phyloP scores from a whole-genome alignment of 208 protist species.

The Leishmania arabica region DNA sequence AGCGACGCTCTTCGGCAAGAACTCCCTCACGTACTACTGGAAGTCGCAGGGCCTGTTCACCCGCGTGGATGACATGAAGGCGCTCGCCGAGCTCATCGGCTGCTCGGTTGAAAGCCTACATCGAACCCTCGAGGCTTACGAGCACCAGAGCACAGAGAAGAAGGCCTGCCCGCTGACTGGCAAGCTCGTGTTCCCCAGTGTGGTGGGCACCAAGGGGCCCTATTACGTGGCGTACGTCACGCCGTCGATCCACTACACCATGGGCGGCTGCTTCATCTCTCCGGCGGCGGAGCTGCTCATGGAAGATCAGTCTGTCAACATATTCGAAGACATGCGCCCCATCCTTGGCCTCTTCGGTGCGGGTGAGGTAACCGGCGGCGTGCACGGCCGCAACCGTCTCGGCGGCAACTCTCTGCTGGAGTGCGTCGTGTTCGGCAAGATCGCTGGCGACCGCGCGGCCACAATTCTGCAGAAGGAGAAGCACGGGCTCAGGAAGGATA shows the following conservation, averaged over 20 bases:
- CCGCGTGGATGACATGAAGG: slow-evolving; percentile 42
- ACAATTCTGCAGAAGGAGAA: slow-evolving; percentile 63
- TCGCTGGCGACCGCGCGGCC: slow-evolving; percentile 77
- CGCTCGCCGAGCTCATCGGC: slow-evolving; percentile 72
- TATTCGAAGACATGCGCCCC: slow-evolving; percentile 62
- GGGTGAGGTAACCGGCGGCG: slow-evolving; percentile 96
- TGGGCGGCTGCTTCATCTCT: slow-evolving; percentile 95
- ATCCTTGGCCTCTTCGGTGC: slow-evolving; percentile 94
- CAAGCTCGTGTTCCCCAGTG: slow-evolving; percentile 85
- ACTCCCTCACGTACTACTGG: slow-evolving; percentile 85
- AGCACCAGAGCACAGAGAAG: slow-evolving; percentile 47
- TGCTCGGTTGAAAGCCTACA: slow-evolving; percentile 51
- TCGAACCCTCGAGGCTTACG: slow-evolving; percentile 69
- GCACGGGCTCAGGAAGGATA: slow-evolving; percentile 42
- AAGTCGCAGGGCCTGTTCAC: slow-evolving; percentile 70
- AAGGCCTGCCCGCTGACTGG: slow-evolving; percentile 57
- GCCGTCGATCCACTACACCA: slow-evolving; percentile 97
- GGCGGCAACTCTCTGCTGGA: slow-evolving; percentile 96
- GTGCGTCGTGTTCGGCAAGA: slow-evolving; percentile 71
- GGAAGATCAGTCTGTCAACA: slow-evolving; percentile 47
- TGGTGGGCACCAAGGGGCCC: slow-evolving; percentile 56
- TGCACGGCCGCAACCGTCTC: slow-evolving; percentile 97
- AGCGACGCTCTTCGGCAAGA: slow-evolving; percentile 72
- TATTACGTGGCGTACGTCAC: slow-evolving; percentile 91
- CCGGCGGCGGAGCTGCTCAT: slow-evolving; percentile 79